Evolutionary conservation across 345 rosid species (phyloP).

Genomic region (Erucastrum elatum): DNA sequence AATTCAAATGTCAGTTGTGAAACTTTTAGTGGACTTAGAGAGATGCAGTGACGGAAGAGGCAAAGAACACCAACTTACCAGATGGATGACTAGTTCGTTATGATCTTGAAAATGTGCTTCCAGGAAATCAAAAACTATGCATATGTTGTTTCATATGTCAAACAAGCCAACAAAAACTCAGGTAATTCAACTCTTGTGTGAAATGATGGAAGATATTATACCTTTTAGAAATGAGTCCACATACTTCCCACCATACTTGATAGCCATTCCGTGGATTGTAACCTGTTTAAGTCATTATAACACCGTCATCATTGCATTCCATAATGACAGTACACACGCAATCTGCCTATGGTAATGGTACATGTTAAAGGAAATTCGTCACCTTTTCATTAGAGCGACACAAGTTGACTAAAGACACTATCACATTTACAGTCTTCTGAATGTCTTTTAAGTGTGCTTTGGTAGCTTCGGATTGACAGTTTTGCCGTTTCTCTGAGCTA

Average conservation of each 20-base stretch:
- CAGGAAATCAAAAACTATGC: slow-evolving; percentile 69
- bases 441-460: slow-evolving; percentile 49
- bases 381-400: slow-evolving; percentile 75
- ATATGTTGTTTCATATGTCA: slow-evolving; percentile 11
- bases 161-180: slow-evolving; percentile 18
- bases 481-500: slow-evolving; percentile 44
- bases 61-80: slow-evolving; percentile 48
- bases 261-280: slow-evolving; percentile 68
- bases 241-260: slow-evolving; percentile 84
- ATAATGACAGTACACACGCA: neutral
- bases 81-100: slow-evolving; percentile 54
- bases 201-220: slow-evolving; percentile 26
- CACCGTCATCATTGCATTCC: neutral
- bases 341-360: neutral
- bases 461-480: slow-evolving; percentile 44
- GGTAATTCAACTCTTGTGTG: neutral
- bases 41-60: neutral
- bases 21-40: slow-evolving; percentile 9
- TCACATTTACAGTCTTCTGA: slow-evolving; percentile 61
- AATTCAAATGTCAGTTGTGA: slow-evolving; percentile 17
- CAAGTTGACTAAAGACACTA: slow-evolving; percentile 71
- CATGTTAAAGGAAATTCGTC: slow-evolving; percentile 1
- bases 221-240: slow-evolving; percentile 81
- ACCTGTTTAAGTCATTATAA: slow-evolving; percentile 45
- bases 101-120: slow-evolving; percentile 67